Conservation (phyloP, 768 basidiomycete genomes). For the Lentinula raphanica region DNA sequence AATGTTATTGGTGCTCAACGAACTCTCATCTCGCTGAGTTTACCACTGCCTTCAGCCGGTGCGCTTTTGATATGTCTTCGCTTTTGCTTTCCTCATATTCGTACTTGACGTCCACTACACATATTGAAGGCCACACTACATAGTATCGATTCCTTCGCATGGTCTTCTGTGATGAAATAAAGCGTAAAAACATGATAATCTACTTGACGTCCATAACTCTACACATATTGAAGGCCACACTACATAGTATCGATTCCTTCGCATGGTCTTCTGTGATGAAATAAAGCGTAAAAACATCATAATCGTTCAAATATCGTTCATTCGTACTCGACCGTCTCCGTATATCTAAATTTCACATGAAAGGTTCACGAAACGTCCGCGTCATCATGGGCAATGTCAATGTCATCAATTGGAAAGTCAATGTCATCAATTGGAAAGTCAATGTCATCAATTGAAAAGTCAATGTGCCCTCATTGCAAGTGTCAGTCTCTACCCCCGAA, state of each 20-base stretch:
- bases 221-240: background rate
- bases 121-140: slow-evolving; percentile 1
- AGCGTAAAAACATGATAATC: slow-evolving; percentile 3
- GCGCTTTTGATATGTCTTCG: background rate
- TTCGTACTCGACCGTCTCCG: no score
- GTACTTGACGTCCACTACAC: background rate
- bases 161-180: slow-evolving; percentile 6
- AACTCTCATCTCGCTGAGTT: slow-evolving; percentile 98
- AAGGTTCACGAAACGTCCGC: no score
- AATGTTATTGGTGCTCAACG: slow-evolving; percentile 98
- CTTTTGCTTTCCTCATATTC: background rate
- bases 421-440: no score
- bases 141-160: slow-evolving; percentile 3
- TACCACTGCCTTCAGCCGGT: slow-evolving; percentile 52
- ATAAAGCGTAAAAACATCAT: slow-evolving; percentile 4
- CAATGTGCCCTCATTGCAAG: no score
- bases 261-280: slow-evolving; percentile 8
- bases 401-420: no score
- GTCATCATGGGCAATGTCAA: no score
- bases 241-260: background rate
- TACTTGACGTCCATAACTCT: background rate
- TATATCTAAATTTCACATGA: no score
- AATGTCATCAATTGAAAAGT: no score
- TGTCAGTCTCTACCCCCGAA: no score
- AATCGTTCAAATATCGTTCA: background rate